Evolutionary conservation across 1,139 yeast genomes (phyloP), one percentile per base, ranked within the genome.

Genomic region (Blastobotrys serpentis): DNA sequence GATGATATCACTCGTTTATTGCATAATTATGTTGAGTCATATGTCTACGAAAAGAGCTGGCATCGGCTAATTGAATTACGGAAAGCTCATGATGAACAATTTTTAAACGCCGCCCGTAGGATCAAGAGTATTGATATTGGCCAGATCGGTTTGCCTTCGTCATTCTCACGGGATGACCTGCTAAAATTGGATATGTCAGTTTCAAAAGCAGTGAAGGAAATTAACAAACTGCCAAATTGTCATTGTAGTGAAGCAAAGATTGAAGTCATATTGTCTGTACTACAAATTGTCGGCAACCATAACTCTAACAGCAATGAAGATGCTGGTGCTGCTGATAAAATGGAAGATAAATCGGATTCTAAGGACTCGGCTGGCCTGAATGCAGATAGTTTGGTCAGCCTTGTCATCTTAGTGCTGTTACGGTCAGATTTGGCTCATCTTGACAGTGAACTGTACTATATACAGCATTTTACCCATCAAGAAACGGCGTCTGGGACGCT

Each of bases 331-430:
- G 25, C 18, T 14, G 5, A 5, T 23, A 23, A 10, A 23, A 33
- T 14, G 7, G 13, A 7, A n/a, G 10, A 36, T 36, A 14, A 5
- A 3, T 18, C 40, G 3, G 40, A 18, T 41, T 23, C 23, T 18
- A 16, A 37, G n/a, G 30, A 47, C 29, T 36, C 40, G 6, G 25
- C 19, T 11, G 32, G 32, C 2, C 72, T 88, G 10, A 92, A 85
- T 64, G 98, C 98, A 0, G 98, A 90, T 61, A 81, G 86, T 0
- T 69, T 90, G 33, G 77, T 90, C 4, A 84, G 90, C 1, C 69
- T 89, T 44, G 68, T 90, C 51, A 76, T 88, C 4, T 72, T 88
- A 68, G 89, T 87, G 1, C 75, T 89, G 0, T 75, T 83, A 7
- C 81, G 86, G 48, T 75, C 95, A 0, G 75, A 75, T 44, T 74